Percentiles rank a stretch among this genome's conserved stretches.
These are phyloP conservation scores for Pilatotrama ljubarskyi DNA, from an alignment of 768 basidiomycete species.

Conservation along the genomic window DNA sequence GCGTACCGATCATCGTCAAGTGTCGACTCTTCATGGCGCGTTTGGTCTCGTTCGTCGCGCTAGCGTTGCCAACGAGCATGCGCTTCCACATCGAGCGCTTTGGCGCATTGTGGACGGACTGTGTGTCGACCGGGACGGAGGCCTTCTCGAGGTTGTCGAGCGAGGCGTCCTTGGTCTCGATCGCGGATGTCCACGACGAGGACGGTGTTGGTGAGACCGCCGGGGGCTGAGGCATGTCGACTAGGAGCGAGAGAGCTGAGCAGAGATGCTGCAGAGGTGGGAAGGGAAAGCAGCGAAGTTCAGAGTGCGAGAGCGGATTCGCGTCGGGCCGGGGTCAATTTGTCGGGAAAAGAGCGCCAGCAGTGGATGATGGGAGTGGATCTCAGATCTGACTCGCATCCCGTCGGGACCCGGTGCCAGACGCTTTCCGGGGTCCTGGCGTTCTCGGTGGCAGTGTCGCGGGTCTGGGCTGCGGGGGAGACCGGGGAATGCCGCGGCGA, in stretches of 20 bases:
- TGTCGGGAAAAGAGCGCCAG: neutral
- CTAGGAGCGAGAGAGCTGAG: neutral
- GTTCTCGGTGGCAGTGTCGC: neutral
- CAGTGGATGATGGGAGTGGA: no score
- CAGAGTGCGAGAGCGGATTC: neutral
- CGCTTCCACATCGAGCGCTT: constrained; percentile 23
- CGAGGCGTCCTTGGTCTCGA: constrained; percentile 6
- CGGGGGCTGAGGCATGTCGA: neutral
- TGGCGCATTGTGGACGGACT: neutral
- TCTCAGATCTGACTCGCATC: neutral
- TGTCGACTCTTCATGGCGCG: constrained; percentile 43
- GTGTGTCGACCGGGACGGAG: neutral
- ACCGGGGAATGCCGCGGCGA: constrained; percentile 11
- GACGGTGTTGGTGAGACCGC: neutral
- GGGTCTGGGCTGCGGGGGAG: neutral
- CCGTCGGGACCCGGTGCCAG: neutral
- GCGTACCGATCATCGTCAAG: constrained; percentile 44
- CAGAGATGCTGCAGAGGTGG: neutral
- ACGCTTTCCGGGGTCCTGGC: neutral
- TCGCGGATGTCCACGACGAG: constrained; percentile 12
- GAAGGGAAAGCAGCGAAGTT: neutral
- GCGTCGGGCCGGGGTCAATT: neutral
- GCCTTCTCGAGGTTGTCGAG: constrained; percentile 17
- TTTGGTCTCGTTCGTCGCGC: constrained; percentile 33
- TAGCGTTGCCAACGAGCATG: constrained; percentile 21